Evolutionary conservation across 2,329 filamentous ascomycete species (phyloP).

Genomic region (Trichoderma semiorbis): DNA sequence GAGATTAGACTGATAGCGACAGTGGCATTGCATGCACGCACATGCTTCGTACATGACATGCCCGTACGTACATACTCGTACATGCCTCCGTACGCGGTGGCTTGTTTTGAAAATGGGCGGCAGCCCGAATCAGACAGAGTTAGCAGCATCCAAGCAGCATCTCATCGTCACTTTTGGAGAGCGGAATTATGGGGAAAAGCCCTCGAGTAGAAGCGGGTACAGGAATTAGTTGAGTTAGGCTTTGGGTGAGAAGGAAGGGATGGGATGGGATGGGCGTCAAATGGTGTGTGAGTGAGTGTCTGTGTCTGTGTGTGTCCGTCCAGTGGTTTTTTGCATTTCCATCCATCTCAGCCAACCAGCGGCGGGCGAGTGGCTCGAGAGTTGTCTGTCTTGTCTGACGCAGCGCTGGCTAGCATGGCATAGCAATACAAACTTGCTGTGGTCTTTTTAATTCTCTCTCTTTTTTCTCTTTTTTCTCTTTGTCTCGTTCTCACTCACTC

Average conservation of each 20-base stretch:
- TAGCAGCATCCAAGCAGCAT: background rate
- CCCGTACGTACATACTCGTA: background rate
- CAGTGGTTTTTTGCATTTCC: background rate
- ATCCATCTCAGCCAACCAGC: background rate
- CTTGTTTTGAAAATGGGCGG: background rate
- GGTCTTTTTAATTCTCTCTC: background rate
- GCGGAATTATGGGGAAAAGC: conserved; percentile 7
- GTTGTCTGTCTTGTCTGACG: conserved; percentile 1
- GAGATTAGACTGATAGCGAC: background rate
- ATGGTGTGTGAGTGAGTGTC: background rate
- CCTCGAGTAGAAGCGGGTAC: background rate
- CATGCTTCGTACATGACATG: background rate
- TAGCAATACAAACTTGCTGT: background rate
- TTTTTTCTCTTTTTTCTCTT: background rate
- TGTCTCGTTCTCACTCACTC: too few relatives aligned
- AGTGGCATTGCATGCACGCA: background rate
- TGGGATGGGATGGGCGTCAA: background rate
- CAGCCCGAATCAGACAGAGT: background rate
- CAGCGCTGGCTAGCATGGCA: background rate
- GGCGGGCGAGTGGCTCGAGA: background rate
- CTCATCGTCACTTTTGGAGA: background rate
- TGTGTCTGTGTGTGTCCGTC: background rate
- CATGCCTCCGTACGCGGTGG: background rate
- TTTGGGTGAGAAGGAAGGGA: background rate
- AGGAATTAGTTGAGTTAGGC: background rate